Evolutionary conservation across 805 yeast species (phyloP).

Genomic region (Sporopachydermia quercuum): DNA sequence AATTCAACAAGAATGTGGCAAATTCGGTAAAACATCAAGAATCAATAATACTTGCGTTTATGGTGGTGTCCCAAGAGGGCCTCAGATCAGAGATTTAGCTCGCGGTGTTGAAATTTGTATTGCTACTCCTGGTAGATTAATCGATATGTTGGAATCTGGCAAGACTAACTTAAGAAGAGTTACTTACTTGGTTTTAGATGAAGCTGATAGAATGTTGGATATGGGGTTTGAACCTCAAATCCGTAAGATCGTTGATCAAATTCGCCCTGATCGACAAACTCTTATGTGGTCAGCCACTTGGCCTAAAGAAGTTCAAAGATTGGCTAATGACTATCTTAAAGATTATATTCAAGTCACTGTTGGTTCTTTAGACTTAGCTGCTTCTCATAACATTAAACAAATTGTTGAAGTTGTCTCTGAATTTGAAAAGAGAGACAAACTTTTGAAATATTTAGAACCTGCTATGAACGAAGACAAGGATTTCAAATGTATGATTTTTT

Average conservation of each 20-base stretch:
- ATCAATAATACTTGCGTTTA: constrained; percentile 88
- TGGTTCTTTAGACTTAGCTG: constrained; percentile 92
- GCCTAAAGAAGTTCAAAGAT: constrained; percentile 95
- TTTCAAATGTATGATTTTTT: constrained; percentile 75
- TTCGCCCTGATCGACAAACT: constrained; percentile 98
- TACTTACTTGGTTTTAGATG: constrained; percentile 92
- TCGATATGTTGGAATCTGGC: constrained; percentile 91
- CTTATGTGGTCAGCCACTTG: constrained; percentile 99
- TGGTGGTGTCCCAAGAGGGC: constrained; percentile 99
- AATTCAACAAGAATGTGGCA: constrained; percentile 90
- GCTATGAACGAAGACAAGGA: constrained; percentile 49
- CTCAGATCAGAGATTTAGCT: constrained; percentile 88
- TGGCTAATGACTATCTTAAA: constrained; percentile 79
- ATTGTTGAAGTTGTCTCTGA: constrained; percentile 81
- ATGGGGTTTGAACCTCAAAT: constrained; percentile 99
- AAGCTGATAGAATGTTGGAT: constrained; percentile 99
- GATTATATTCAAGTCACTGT: constrained; percentile 94
- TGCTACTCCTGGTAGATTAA: constrained; percentile 98
- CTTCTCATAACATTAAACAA: constrained; percentile 93
- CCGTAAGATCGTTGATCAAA: constrained; percentile 89
- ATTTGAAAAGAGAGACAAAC: constrained; percentile 87
- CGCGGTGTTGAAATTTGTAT: constrained; percentile 93
- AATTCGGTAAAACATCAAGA: constrained; percentile 83
- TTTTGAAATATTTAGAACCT: constrained; percentile 65
- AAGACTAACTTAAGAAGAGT: constrained; percentile 93